Percentiles rank a stretch among this genome's conserved stretches.
phyloP scores from a whole-genome alignment of 192 early-diverging fungal genomes.

The Geosiphon pyriformis region DNA sequence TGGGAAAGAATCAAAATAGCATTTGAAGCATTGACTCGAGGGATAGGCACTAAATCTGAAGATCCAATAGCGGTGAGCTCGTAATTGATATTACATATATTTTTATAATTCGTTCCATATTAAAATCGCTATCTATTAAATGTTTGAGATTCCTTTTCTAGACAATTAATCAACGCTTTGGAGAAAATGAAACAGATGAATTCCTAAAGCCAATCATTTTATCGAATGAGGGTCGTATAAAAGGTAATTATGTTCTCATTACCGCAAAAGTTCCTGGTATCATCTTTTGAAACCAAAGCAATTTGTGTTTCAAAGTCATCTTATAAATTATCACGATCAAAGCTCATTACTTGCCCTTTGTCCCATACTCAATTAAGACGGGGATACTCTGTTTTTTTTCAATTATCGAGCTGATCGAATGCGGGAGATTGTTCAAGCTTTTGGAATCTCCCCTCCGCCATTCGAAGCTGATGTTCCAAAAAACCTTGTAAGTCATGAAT shows the following conservation, averaged over 20 bases:
- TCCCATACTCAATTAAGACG: constrained; percentile 40
- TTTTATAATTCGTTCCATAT: background rate
- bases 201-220: constrained; percentile 99
- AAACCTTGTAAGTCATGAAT: constrained; percentile 51
- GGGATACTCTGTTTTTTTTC: constrained; percentile 95
- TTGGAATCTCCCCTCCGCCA: constrained; percentile 81
- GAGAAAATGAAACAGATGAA: constrained; percentile 93
- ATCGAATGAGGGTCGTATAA: constrained; percentile 69
- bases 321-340: too few relatives aligned
- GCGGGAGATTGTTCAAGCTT: constrained; percentile 83
- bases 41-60: constrained; percentile 64
- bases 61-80: constrained; percentile 51
- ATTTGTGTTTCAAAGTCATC: too few relatives aligned
- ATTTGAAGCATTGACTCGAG: constrained; percentile 81
- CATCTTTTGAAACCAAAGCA: too few relatives aligned
- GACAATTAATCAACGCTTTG: constrained; percentile 83
- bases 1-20: constrained; percentile 98
- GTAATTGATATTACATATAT: background rate
- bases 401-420: constrained; percentile 98
- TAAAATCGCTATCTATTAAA: background rate
- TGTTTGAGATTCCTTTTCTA: constrained; percentile 7
- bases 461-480: constrained; percentile 78
- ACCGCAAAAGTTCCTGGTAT: too few relatives aligned
- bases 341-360: background rate
- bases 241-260: constrained; percentile 21